These are phyloP conservation scores for Polyporus arcularius DNA, from an alignment of 768 basidiomycete species.

Conservation along the genomic window DNA sequence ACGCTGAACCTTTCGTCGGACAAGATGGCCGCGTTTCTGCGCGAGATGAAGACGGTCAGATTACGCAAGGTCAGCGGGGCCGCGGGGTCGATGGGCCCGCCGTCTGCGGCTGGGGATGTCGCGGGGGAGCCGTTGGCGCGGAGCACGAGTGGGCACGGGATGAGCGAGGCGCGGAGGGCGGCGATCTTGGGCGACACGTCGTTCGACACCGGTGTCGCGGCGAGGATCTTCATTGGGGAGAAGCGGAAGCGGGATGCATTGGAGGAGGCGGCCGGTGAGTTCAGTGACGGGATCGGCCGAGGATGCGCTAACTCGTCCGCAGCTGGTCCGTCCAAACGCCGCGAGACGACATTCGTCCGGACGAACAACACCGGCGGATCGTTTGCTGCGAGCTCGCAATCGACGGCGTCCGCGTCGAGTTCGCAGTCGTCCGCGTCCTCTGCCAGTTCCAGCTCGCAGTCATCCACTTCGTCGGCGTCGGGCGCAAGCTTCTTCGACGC, in stretches of 20 bases:
- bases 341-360: slow-evolving; percentile 16
- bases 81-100: slow-evolving; percentile 21
- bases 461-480: slow-evolving; percentile 4
- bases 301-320: not conserved
- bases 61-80: slow-evolving; percentile 56
- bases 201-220: slow-evolving; percentile 19
- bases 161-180: slow-evolving; percentile 17
- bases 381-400: slow-evolving; percentile 11
- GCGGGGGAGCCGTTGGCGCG: slow-evolving; percentile 2
- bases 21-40: slow-evolving; percentile 82
- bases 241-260: slow-evolving; percentile 23
- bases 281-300: not conserved
- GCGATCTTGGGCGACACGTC: slow-evolving; percentile 20
- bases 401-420: slow-evolving; percentile 16
- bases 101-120: slow-evolving; percentile 1
- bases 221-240: slow-evolving; percentile 20
- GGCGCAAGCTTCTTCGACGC: slow-evolving; percentile 6
- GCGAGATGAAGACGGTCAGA: slow-evolving; percentile 75
- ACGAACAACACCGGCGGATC: slow-evolving; percentile 18
- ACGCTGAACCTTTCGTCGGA: slow-evolving; percentile 75
- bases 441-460: slow-evolving; percentile 2
- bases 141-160: slow-evolving; percentile 7
- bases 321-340: slow-evolving; percentile 17
- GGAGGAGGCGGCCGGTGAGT: slow-evolving; percentile 5
- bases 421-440: slow-evolving; percentile 15